phyloP scores from a whole-genome alignment of 768 basidiomycete genomes.

The Mycena leptocephala region DNA sequence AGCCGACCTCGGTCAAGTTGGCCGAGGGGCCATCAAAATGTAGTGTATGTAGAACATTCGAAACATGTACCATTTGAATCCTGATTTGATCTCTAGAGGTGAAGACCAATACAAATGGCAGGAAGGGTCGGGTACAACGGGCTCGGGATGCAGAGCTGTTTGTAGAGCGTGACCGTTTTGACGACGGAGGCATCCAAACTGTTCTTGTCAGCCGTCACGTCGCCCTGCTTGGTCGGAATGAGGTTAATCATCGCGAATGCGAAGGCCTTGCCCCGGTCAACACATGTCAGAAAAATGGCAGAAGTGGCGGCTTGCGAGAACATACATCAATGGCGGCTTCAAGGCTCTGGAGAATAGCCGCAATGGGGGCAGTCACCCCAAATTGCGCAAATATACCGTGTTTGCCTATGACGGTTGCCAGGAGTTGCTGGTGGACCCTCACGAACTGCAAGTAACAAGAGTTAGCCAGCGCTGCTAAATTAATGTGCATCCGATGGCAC shows the following conservation, averaged over 20 bases:
- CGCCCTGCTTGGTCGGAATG: background rate
- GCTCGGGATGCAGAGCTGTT: background rate
- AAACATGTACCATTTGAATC: too few species aligned
- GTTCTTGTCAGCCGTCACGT: background rate
- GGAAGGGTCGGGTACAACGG: background rate
- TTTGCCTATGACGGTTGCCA: conserved; percentile 5
- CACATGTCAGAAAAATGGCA: too few species aligned
- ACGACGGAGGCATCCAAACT: background rate
- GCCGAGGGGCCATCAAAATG: too few species aligned
- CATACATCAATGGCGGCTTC: background rate
- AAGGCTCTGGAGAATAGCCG: background rate
- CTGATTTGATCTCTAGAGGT: too few species aligned
- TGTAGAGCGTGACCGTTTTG: background rate
- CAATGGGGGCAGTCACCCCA: background rate
- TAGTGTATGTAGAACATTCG: too few species aligned
- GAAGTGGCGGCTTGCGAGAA: too few species aligned
- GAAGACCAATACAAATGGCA: background rate
- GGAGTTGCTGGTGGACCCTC: background rate
- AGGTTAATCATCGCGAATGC: background rate
- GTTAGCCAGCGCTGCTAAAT: background rate
- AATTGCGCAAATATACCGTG: conserved; percentile 8
- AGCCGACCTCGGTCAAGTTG: too few species aligned
- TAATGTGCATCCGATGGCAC: too few species aligned
- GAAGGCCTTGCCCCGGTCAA: too few species aligned
- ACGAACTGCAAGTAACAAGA: conserved; percentile 2